A percentile compares a stretch with the other conserved stretches of the same genome.
These are phyloP conservation scores for Knoxdaviesia capensis DNA, from an alignment of 2,329 filamentous ascomycete species.

Conservation along the genomic window DNA sequence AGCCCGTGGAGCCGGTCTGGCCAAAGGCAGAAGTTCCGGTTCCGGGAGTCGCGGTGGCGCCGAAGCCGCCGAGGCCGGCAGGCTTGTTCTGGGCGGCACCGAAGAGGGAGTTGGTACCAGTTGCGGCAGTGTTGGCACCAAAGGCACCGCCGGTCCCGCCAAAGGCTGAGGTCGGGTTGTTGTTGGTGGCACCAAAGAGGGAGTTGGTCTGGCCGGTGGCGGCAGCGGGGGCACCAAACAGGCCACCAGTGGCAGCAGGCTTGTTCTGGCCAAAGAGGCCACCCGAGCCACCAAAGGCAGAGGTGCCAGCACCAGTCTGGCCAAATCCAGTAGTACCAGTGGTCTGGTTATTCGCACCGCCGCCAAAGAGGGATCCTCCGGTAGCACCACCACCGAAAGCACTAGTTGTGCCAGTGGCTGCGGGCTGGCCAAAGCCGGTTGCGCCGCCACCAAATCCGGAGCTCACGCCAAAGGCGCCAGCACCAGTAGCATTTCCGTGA, in stretches of 20 bases:
- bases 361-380: conserved; percentile 4
- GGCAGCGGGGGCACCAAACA: conserved; percentile 17
- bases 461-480: conserved; percentile 61
- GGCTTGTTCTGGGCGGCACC: conserved; percentile 15
- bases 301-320: conserved; percentile 4
- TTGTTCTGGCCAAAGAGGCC: conserved; percentile 13
- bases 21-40: conserved; percentile 8
- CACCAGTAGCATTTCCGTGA: conserved; percentile 64
- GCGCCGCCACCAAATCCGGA: conserved; percentile 23
- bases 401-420: conserved; percentile 11
- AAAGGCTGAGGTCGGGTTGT: conserved; percentile 6
- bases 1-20: conserved; percentile 16
- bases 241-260: conserved; percentile 11
- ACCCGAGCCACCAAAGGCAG: conserved; percentile 12
- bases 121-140: conserved; percentile 8
- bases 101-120: too few relatives aligned
- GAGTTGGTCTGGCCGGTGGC: conserved; percentile 6
- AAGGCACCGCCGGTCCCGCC: conserved; percentile 6
- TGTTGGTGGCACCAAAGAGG: conserved; percentile 10
- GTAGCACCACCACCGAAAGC: conserved; percentile 23
- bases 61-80: conserved; percentile 17
- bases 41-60: conserved; percentile 15
- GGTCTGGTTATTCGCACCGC: conserved; percentile 9
- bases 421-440: conserved; percentile 26
- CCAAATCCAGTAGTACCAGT: conserved; percentile 22